These are phyloP conservation scores for Pleoardoris graminearum DNA, from an alignment of 2,329 filamentous ascomycete genomes.

Conservation along the genomic window DNA sequence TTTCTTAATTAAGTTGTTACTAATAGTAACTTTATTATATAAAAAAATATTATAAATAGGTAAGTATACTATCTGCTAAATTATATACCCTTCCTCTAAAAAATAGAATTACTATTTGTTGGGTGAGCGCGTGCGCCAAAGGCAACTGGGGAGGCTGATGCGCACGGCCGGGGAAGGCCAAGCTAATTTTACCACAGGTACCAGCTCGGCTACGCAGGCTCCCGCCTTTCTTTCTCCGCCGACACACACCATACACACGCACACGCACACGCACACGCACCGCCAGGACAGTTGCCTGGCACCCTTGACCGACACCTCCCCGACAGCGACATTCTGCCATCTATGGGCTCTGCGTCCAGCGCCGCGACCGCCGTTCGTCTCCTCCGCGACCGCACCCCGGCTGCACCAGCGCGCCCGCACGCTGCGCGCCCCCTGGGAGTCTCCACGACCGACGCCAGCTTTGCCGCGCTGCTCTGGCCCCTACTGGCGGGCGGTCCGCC, in stretches of 20 bases:
- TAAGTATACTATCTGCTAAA: too few relatives aligned
- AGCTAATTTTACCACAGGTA: too few relatives aligned
- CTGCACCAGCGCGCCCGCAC: conserved; percentile 40
- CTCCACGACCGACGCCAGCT: conserved; percentile 51
- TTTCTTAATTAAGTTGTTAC: too few relatives aligned
- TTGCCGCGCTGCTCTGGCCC: conserved; percentile 52
- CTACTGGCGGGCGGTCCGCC: conserved; percentile 55
- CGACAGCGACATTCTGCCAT: conserved; percentile 38
- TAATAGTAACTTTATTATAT: too few relatives aligned
- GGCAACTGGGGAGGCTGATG: too few relatives aligned
- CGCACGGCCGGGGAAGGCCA: too few relatives aligned
- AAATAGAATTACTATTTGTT: too few relatives aligned
- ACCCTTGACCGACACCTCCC: conserved; percentile 21
- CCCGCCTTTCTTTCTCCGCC: too few relatives aligned
- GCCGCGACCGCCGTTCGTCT: conserved; percentile 35
- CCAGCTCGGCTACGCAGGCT: too few relatives aligned
- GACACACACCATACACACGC: conserved; percentile 22
- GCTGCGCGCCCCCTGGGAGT: conserved; percentile 42
- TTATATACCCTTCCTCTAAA: too few relatives aligned
- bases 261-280: conserved; percentile 15
- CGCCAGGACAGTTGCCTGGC: conserved; percentile 41
- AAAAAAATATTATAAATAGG: too few relatives aligned
- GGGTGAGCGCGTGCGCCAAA: too few relatives aligned
- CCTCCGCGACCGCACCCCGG: conserved; percentile 38
- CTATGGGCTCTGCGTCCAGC: conserved; percentile 51